These are phyloP conservation scores for Pseudogymnoascus sp. DNA, from an alignment of 2,329 filamentous ascomycete genomes.

Conservation along the genomic window DNA sequence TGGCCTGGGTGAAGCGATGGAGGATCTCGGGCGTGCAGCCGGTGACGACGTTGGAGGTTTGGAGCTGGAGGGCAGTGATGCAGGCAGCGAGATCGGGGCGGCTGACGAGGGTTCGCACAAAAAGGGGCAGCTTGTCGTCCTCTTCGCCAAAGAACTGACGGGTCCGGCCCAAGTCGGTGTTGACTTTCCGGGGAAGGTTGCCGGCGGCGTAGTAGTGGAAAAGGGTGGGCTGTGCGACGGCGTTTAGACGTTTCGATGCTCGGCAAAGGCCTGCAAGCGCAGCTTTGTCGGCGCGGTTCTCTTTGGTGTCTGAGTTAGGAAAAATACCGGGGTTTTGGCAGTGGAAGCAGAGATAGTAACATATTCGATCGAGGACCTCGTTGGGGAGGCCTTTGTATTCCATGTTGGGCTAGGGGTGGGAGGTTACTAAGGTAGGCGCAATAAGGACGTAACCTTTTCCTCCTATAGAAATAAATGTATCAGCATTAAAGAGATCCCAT, in stretches of 20 bases:
- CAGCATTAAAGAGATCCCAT: background rate
- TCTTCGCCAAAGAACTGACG: background rate
- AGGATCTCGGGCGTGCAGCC: background rate
- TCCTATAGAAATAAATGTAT: background rate
- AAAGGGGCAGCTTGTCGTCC: background rate
- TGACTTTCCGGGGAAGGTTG: background rate
- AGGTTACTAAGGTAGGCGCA: background rate
- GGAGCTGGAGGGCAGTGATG: background rate
- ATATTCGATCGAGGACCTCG: background rate
- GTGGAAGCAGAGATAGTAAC: background rate
- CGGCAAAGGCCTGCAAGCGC: background rate
- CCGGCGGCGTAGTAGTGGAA: background rate
- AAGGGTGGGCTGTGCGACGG: background rate
- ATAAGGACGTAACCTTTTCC: background rate
- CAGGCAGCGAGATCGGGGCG: background rate
- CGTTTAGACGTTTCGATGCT: background rate
- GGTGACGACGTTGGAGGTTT: background rate
- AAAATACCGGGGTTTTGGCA: background rate
- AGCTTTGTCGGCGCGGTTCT: background rate
- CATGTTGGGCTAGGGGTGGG: background rate
- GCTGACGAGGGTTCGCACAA: background rate
- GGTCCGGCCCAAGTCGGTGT: background rate
- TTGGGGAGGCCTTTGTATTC: background rate
- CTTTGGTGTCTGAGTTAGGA: background rate
- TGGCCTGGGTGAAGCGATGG: background rate